phyloP scores from a whole-genome alignment of 257 asterid species.

The Fraxinus pennsylvanica region DNA sequence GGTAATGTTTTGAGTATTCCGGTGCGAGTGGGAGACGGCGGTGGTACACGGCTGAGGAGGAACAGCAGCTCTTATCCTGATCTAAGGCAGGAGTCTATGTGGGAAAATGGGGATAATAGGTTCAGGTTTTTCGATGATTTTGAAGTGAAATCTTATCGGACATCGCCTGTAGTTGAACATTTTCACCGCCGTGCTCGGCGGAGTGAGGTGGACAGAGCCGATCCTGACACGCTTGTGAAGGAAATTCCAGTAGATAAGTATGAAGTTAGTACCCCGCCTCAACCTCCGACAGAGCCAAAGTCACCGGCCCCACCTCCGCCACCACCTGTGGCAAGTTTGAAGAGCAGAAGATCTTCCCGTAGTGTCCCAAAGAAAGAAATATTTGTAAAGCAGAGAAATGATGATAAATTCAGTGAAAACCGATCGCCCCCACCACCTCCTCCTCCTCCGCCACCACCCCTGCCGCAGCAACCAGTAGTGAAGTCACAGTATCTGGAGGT shows the following conservation, averaged over 20 bases:
- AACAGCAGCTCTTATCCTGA: constrained; percentile 81
- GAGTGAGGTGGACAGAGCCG: constrained; percentile 28
- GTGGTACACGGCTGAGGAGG: constrained; percentile 55
- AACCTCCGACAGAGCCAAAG: constrained; percentile 25
- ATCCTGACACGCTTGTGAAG: constrained; percentile 29
- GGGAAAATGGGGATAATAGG: constrained; percentile 52
- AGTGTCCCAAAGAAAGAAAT: constrained; percentile 46
- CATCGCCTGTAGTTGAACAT: constrained; percentile 28
- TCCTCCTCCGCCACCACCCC: constrained; percentile 35
- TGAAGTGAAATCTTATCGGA: constrained; percentile 52
- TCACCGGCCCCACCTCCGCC: constrained; percentile 41
- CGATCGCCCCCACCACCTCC: constrained; percentile 34
- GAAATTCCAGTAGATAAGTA: constrained; percentile 70
- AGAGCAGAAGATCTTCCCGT: constrained; percentile 50
- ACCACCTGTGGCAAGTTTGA: constrained; percentile 33
- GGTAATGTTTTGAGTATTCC: not conserved
- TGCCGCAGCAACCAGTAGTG: not conserved
- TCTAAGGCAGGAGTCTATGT: constrained; percentile 51
- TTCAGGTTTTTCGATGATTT: constrained; percentile 58
- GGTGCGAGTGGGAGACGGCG: constrained; percentile 9
- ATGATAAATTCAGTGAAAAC: constrained; percentile 26
- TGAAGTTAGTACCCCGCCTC: constrained; percentile 40
- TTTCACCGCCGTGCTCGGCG: constrained; percentile 29
- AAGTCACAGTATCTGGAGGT: constrained; percentile 29
- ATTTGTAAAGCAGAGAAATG: constrained; percentile 34